Evolutionary conservation across 352 stramenopile genomes (phyloP), one percentile per base, ranked within the genome.

Genomic region (Phytophthora hibernalis): DNA sequence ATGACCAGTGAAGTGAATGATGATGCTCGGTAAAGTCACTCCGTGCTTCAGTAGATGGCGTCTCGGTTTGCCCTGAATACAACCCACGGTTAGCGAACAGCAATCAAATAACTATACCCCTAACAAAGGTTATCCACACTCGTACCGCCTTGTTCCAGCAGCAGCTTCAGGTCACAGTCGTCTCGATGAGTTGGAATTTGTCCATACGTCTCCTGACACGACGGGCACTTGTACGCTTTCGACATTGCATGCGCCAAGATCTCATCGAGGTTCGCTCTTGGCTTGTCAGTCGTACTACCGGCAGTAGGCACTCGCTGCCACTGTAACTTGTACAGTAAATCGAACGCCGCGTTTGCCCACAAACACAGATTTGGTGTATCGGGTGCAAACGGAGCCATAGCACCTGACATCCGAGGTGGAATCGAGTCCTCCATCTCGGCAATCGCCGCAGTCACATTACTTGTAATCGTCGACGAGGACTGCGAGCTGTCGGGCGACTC

Each of bases 311-410:
- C 54, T 18, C 72, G 70, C 52, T 91, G 80, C 71, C 79, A 93
- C 59, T 93, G 85, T 45, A 93, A 49, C 6, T 84, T 78, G 42
- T 82, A 74, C 9, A 92, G 75, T 37, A 90, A 85, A 50, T 91
- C 87, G 65, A 85, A 92, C 33, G 84, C 84, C 13, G 82, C 84
- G 47, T 92, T 92, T 5, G 84, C 80, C 83, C 84, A 92, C 42
- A 92, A 54, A 53, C 84, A 90, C 1, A 91, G 42, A 16, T 68
- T 90, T 9, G 82, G 82, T 26, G 68, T 70, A 8, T 62, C 28
- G 8, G 58, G 49, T 21, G 77, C 76, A 66, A 92, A 92, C 2
- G 78, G 80, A 52, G 69, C 64, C 12, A 33, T 63, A 5, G n/a
- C 13, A 0, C 26, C 20, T 16, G 52, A 13, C 65, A 69, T 9